Base-by-base conservation (phyloP, 176 grass and related monocot genomes). In the Rhynchospora pubera region DNA sequence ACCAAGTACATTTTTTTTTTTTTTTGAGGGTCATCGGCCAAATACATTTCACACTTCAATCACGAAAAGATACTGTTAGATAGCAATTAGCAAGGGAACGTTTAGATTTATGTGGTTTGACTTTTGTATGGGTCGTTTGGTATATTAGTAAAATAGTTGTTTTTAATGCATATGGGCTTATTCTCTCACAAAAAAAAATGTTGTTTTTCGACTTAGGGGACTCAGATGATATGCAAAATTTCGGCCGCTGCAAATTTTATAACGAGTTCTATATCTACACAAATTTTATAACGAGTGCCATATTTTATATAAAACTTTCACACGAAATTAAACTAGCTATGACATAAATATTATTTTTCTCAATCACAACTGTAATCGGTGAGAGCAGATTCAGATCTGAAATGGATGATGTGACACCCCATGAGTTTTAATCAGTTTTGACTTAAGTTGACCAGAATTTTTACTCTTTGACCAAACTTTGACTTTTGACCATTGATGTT, bases 101-200 rank as follows among this genome's bases (percentile, higher is more conserved):
- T 73, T 73, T 73, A 23, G 69, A 72, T 48, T 50, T 72, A 10
- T 22, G 68, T 12, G 68, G 46, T 72, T 72, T 50, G 68, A 73
- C 45, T 73, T 71, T 48, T 0, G 45, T 73, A 4, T 39, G 34
- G 4, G 34, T 39, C 34, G 4, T 39, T 39, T 39, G 34, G 34
- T 39, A 39, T 39, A 39, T 3, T 39, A 39, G 34, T 39, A 39
- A 13, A 68, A 50, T 11, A 51, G 39, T 70, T 30, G 26, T 2
- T 28, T 32, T 39, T 39, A 2, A 39, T 39, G 34, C 34, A 39
- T 1, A 39, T 39, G 34, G 34, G 34, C 34, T 39, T 39, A 39
- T 39, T 39, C 4, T 28, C 4, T 39, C 34, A 39, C 1, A 39
- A 39, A 39, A n/a, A n/a, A 39, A 39, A 39, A 39, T 39, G 34